phyloP scores from a whole-genome alignment of 306 rosid genomes.

The Echinosophora koreensis region DNA sequence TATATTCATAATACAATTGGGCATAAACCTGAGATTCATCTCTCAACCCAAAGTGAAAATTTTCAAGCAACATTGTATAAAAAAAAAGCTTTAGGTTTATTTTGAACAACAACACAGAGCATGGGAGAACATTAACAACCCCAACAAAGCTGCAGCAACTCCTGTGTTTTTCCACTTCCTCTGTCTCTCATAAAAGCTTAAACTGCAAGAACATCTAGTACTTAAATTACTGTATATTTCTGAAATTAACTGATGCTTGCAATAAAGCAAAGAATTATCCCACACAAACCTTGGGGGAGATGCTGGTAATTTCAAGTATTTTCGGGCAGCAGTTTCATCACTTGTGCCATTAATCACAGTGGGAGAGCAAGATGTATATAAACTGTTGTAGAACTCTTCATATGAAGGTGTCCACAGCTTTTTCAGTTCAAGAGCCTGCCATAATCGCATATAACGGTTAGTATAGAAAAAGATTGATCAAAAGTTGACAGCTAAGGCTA shows the following conservation, averaged over 20 bases:
- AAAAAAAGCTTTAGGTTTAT: conserved; percentile 58
- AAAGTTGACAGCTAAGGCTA: conserved; percentile 15
- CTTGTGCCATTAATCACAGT: conserved; percentile 58
- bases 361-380: conserved; percentile 77
- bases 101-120: conserved; percentile 52
- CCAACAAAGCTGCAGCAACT: conserved; percentile 57
- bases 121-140: conserved; percentile 44
- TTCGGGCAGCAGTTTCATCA: conserved; percentile 69
- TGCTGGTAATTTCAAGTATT: conserved; percentile 87
- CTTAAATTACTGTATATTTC: conserved; percentile 38
- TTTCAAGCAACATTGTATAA: conserved; percentile 47
- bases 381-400: conserved; percentile 92
- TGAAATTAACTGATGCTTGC: conserved; percentile 1
- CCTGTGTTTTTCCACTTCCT: conserved; percentile 82
- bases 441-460: conserved; percentile 42
- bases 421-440: conserved; percentile 94
- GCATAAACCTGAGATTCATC: conserved; percentile 47
- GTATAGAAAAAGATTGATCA: conserved; percentile 21
- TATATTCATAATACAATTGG: conserved; percentile 58
- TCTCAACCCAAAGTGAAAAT: conserved; percentile 46
- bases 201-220: conserved; percentile 50
- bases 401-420: conserved; percentile 90
- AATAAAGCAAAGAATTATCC: conserved; percentile 39
- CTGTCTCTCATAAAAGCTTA: conserved; percentile 85
- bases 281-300: conserved; percentile 84